Evolutionary conservation across 2,329 filamentous ascomycete genomes (phyloP), one percentile per base, ranked within the genome.

Genomic region (Trichoderma aggressivum): DNA sequence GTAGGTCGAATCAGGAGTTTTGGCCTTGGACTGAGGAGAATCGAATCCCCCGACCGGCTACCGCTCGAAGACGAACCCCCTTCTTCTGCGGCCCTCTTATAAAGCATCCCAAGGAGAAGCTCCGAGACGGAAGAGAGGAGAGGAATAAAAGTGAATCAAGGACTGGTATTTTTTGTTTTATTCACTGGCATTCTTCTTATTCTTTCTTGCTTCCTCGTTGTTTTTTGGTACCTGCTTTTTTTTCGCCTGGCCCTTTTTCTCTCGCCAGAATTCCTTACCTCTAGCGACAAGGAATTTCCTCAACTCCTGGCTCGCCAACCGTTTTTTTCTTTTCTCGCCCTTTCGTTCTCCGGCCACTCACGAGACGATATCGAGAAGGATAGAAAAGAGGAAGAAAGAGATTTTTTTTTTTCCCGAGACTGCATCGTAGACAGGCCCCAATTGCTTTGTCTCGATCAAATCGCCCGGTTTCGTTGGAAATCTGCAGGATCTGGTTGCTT

Each of bases 191-290:
- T 68, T 68, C 56, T 60, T 34, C 36, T 59, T 60, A 43, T 60
- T 68, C 39, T 60, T 68, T 68, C 55, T 53, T 67, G 21, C 26
- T 59, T 59, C 55, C 18, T 62, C 56, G 65, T 47, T 47, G 53
- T 59, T 56, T 73, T 71, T 39, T 39, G 36, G 74, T 70, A 65
- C 69, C 36, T n/a, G 26, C 26, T 72, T 70, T 55, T 73, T 34
- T 70, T 55, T 73, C 72, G 59, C 50, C 32, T 63, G 59, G 50
- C 50, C 24, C 66, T 47, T 39, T 67, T 74, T n/a, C n/a, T n/a
- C 75, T 73, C 72, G 70, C 71, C 62, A 74, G 74, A 81, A 84
- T 85, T 84, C 82, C 82, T 83, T 79, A 79, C 79, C 78, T 78
- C 24, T 78, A 78, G 78, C 79, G 73, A 79, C 78, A 78, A 82